Conservation (phyloP, 305 asterid genomes). For the Caryopteris hybrid region DNA sequence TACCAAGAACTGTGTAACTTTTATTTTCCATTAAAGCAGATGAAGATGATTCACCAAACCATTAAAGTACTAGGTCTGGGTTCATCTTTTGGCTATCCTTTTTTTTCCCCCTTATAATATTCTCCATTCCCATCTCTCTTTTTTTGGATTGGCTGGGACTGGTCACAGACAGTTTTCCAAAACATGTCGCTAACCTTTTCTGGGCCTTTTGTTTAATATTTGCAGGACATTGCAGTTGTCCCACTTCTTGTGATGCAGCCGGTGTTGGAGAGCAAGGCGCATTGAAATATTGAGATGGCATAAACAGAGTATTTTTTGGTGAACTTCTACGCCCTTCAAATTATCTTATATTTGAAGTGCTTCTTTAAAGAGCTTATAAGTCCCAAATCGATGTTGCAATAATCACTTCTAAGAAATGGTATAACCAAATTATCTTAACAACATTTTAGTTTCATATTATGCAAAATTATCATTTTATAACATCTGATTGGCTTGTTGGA, state of each 20-base stretch:
- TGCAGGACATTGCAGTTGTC: constrained; percentile 98
- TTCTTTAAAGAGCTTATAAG: no score
- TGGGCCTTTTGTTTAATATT: constrained; percentile 38
- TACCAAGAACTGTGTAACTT: not conserved
- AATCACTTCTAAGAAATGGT: no score
- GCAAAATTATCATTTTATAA: no score
- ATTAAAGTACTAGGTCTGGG: not conserved
- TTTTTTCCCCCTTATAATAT: constrained; percentile 7
- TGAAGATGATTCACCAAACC: not conserved
- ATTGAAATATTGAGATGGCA: constrained; percentile 19
- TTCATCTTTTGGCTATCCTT: not conserved
- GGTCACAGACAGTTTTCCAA: constrained; percentile 16
- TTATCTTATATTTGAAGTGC: no score
- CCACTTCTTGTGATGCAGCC: constrained; percentile 97
- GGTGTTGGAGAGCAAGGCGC: constrained; percentile 95
- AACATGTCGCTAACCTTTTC: constrained; percentile 27
- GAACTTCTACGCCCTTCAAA: not conserved
- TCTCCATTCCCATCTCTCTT: no score
- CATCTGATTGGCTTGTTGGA: no score
- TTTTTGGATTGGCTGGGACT: constrained; percentile 28
- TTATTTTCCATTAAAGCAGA: not conserved
- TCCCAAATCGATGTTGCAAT: no score
- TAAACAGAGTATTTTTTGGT: constrained; percentile 6
- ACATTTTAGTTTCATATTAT: no score
- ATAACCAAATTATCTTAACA: no score